A percentile compares a stretch with the other conserved stretches of the same genome.
Conservation (phyloP, 495 filamentous ascomycete genomes). For the Lepraria neglecta region DNA sequence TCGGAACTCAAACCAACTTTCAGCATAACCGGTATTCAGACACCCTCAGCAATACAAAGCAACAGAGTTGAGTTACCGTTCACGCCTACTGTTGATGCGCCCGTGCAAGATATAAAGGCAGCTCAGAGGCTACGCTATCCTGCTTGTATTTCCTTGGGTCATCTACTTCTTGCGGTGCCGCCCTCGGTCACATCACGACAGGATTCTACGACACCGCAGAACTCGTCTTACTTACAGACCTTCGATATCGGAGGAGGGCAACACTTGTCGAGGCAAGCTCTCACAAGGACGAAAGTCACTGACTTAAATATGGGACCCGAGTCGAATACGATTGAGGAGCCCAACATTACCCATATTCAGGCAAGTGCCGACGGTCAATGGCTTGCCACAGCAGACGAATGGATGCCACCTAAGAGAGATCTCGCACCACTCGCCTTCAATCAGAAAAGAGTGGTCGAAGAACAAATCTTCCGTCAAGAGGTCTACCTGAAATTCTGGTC, state of each 20-base stretch:
- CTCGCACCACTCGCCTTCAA: conserved; percentile 45
- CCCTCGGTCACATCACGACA: conserved; percentile 39
- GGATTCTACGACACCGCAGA: conserved; percentile 33
- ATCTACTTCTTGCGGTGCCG: conserved; percentile 56
- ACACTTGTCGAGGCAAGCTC: conserved; percentile 74
- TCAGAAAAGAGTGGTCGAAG: conserved; percentile 34
- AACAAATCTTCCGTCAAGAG: conserved; percentile 51
- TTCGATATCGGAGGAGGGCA: conserved; percentile 69
- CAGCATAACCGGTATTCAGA: conserved; percentile 75
- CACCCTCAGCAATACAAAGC: conserved; percentile 33
- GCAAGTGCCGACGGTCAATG: conserved; percentile 76
- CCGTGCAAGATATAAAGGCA: neutral
- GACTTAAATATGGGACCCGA: conserved; percentile 67
- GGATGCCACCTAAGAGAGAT: conserved; percentile 66
- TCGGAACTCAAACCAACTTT: conserved; percentile 75
- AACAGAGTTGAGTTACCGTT: conserved; percentile 15
- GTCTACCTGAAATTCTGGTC: conserved; percentile 87
- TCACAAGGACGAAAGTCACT: conserved; percentile 81
- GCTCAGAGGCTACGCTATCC: conserved; percentile 26
- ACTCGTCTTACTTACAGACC: conserved; percentile 64
- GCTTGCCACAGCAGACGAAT: conserved; percentile 88
- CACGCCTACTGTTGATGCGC: conserved; percentile 19
- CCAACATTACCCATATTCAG: conserved; percentile 63
- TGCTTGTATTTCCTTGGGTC: conserved; percentile 52
- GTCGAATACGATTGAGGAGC: conserved; percentile 59